Evolutionary conservation across 495 filamentous ascomycete genomes (phyloP).

Genomic region (Cetradonia linearis): DNA sequence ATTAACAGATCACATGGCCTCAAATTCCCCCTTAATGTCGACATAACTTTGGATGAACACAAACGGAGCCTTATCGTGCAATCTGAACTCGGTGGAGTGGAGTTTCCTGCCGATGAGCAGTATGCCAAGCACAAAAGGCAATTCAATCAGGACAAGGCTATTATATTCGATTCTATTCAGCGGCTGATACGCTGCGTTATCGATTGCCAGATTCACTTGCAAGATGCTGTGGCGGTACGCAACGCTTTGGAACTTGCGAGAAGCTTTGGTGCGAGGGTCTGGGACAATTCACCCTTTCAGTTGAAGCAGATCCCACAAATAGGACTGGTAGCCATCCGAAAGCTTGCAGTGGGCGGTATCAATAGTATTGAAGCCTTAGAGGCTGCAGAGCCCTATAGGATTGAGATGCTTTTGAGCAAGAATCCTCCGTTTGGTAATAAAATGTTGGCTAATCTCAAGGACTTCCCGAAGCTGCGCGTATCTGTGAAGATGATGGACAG

Average conservation of each 20-base stretch:
- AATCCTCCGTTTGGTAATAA: slow-evolving; percentile 78
- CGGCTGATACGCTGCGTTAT: slow-evolving; percentile 74
- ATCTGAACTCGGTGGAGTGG: slow-evolving; percentile 63
- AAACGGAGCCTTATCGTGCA: slow-evolving; percentile 87
- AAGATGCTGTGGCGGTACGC: slow-evolving; percentile 55
- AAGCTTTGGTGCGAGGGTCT: slow-evolving; percentile 66
- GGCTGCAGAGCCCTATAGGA: slow-evolving; percentile 51
- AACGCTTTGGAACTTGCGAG: slow-evolving; percentile 71
- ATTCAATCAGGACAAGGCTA: slow-evolving; percentile 55
- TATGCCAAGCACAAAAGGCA: slow-evolving; percentile 50
- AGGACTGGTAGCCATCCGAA: slow-evolving; percentile 66
- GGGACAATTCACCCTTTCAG: slow-evolving; percentile 78
- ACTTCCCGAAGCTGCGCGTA: slow-evolving; percentile 68
- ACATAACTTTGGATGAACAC: slow-evolving; percentile 58
- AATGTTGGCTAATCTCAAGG: slow-evolving; percentile 48
- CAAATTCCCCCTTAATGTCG: slow-evolving; percentile 71
- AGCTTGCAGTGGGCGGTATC: slow-evolving; percentile 62
- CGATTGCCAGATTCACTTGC: slow-evolving; percentile 63
- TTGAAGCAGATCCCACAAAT: slow-evolving; percentile 82
- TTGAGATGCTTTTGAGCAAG: slow-evolving; percentile 66
- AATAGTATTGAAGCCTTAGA: slow-evolving; percentile 62
- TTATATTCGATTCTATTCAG: slow-evolving; percentile 64
- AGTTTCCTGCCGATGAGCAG: slow-evolving; percentile 55
- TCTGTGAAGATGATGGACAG: slow-evolving; percentile 41
- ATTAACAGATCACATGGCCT: slow-evolving; percentile 67